Percentiles rank a stretch among this genome's conserved stretches.
Evolutionary conservation across 805 yeast genomes (phyloP).

Genomic region (Clavispora phyllophila): DNA sequence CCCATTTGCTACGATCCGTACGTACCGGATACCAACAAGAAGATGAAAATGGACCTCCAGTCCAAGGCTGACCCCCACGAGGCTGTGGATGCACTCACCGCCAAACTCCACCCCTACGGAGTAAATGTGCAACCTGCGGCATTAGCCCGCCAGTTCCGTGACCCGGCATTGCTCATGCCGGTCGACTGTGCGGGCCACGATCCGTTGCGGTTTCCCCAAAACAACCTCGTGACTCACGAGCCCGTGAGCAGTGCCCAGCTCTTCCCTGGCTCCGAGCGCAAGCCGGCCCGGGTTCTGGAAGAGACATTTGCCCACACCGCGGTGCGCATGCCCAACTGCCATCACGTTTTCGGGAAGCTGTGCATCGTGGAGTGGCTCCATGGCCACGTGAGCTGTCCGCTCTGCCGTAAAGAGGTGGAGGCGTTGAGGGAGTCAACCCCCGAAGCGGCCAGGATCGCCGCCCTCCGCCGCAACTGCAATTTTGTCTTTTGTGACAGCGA

Average conservation of each 20-base stretch:
- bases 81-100: constrained; percentile 2
- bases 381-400: constrained; percentile 14
- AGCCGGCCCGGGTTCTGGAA: constrained; percentile 1
- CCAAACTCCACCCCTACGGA: neutral
- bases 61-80: neutral
- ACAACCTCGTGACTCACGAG: constrained; percentile 5
- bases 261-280: constrained; percentile 8
- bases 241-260: constrained; percentile 6
- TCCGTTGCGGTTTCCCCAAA: constrained; percentile 10
- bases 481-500: constrained; percentile 8
- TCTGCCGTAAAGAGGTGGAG: constrained; percentile 16
- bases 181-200: constrained; percentile 7
- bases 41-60: constrained; percentile 6
- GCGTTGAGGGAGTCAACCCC: constrained; percentile 8
- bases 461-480: constrained; percentile 7
- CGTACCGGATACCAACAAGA: constrained; percentile 12
- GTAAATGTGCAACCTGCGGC: constrained; percentile 2
- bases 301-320: constrained; percentile 8
- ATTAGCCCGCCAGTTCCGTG: constrained; percentile 3
- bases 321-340: constrained; percentile 14
- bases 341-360: constrained; percentile 13
- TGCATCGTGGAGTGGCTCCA: constrained; percentile 17
- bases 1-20: constrained; percentile 40
- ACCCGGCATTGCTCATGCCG: constrained; percentile 13
- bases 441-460: constrained; percentile 3